Percentiles rank a stretch among this genome's conserved stretches.
These are phyloP conservation scores for Thermothielavioides terrestris DNA, from an alignment of 495 filamentous ascomycete species.

Conservation along the genomic window DNA sequence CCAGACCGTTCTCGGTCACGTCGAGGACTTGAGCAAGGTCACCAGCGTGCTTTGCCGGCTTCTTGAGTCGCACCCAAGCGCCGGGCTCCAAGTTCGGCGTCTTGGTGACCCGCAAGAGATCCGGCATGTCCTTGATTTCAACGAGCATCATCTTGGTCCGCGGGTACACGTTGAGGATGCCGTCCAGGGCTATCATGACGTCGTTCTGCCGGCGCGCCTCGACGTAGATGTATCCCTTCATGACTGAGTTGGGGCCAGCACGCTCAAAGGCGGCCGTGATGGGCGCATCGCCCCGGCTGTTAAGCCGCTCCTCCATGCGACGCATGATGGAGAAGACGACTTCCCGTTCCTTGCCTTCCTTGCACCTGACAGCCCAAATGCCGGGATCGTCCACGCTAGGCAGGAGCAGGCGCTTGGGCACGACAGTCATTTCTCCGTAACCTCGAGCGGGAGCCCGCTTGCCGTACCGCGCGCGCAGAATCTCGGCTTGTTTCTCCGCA, in stretches of 20 bases:
- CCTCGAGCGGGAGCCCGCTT: constrained; percentile 39
- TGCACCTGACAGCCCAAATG: constrained; percentile 91
- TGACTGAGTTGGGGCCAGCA: constrained; percentile 55
- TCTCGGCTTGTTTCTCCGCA: constrained; percentile 84
- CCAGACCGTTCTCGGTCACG: constrained; percentile 84
- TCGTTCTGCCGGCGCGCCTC: constrained; percentile 83
- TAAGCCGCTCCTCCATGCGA: constrained; percentile 67
- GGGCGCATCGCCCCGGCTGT: constrained; percentile 64
- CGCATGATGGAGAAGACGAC: constrained; percentile 78
- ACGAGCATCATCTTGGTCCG: constrained; percentile 74
- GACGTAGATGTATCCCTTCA: constrained; percentile 92
- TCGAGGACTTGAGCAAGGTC: constrained; percentile 93
- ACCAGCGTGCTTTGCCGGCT: constrained; percentile 68
- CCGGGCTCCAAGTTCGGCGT: constrained; percentile 78
- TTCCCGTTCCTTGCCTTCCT: constrained; percentile 89
- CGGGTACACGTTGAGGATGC: constrained; percentile 73
- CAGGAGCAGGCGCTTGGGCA: constrained; percentile 81
- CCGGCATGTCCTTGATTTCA: constrained; percentile 96
- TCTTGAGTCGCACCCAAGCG: constrained; percentile 82
- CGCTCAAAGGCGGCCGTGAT: constrained; percentile 89
- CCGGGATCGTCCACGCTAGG: constrained; percentile 91
- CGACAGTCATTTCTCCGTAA: constrained; percentile 53
- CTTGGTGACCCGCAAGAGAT: constrained; percentile 82
- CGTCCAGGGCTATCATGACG: constrained; percentile 70
- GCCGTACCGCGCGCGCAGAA: constrained; percentile 75